phyloP scores from a whole-genome alignment of 495 filamentous ascomycete species.

The Cercophora newfieldiana region DNA sequence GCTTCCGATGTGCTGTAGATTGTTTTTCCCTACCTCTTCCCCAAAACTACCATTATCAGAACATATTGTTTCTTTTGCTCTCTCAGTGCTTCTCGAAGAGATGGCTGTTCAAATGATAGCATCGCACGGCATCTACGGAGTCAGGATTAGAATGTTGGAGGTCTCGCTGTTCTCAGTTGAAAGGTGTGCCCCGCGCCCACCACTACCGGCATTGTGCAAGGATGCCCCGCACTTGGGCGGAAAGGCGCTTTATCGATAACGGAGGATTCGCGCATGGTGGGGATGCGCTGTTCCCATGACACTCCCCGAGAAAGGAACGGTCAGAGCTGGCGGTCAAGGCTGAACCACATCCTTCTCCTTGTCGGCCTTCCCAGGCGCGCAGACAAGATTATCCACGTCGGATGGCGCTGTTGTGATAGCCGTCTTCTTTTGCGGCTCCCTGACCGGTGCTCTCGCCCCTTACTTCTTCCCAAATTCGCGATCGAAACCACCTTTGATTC shows the following conservation, averaged over 20 bases:
- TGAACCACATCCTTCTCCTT: neutral
- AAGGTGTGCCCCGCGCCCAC: neutral
- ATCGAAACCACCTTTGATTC: neutral
- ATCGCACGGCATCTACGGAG: neutral
- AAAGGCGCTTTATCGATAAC: conserved; percentile 11
- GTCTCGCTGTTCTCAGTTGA: too few species aligned
- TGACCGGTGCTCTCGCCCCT: neutral
- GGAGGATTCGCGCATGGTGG: neutral
- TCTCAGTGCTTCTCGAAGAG: neutral
- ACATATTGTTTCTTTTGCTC: neutral
- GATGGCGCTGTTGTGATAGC: neutral
- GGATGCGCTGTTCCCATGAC: conserved; percentile 11
- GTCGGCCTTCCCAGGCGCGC: neutral
- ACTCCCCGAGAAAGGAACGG: conserved; percentile 1
- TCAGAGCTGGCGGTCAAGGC: neutral
- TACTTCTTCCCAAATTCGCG: neutral
- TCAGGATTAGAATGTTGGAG: too few species aligned
- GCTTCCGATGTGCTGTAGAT: neutral
- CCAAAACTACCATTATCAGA: neutral
- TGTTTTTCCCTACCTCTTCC: too few species aligned
- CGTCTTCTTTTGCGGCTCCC: neutral
- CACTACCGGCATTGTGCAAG: conserved; percentile 4
- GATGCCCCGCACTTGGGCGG: conserved; percentile 11
- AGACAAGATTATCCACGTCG: neutral
- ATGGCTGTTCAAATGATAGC: neutral